Percentiles rank a stretch among this genome's conserved stretches.
phyloP scores from a whole-genome alignment of 768 basidiomycete species.

The Boletus sensibilis region DNA sequence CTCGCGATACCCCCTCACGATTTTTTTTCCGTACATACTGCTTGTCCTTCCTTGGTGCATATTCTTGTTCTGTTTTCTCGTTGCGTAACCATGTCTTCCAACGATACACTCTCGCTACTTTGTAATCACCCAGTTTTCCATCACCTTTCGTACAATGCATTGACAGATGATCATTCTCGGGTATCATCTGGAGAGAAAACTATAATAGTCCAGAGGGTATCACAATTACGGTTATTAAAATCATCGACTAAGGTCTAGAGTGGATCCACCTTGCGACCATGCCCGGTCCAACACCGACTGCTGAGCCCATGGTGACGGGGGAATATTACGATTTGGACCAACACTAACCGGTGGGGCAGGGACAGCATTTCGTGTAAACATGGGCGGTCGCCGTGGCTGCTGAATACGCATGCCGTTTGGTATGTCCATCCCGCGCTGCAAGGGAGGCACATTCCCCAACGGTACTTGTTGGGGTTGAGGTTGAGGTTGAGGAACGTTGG shows the following conservation, averaged over 20 bases:
- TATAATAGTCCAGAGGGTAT: conserved; percentile 3
- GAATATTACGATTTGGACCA: conserved; percentile 38
- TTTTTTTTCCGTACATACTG: not conserved
- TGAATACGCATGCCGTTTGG: conserved; percentile 53
- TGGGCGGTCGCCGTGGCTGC: conserved; percentile 55
- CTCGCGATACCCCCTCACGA: conserved; percentile 21
- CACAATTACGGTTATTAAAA: conserved; percentile 1
- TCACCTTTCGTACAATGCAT: conserved; percentile 3
- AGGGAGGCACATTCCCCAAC: conserved; percentile 26
- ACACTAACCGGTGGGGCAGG: conserved; percentile 37
- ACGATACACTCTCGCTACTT: not conserved
- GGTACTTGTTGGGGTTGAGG: conserved; percentile 30
- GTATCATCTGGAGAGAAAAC: not conserved
- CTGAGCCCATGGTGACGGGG: conserved; percentile 40
- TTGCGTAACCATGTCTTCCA: conserved; percentile 2
- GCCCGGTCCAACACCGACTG: conserved; percentile 42
- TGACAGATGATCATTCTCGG: conserved; percentile 15
- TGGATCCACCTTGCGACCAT: conserved; percentile 42
- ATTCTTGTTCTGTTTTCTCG: not conserved
- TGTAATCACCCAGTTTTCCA: not conserved
- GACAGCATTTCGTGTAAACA: conserved; percentile 44
- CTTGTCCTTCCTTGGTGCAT: not conserved
- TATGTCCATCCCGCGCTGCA: conserved; percentile 51
- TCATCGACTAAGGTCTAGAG: conserved; percentile 41
- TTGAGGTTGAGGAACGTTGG: conserved; percentile 24